Base-by-base conservation (phyloP, 129 eudicot genomes). In the Centella asiatica region DNA sequence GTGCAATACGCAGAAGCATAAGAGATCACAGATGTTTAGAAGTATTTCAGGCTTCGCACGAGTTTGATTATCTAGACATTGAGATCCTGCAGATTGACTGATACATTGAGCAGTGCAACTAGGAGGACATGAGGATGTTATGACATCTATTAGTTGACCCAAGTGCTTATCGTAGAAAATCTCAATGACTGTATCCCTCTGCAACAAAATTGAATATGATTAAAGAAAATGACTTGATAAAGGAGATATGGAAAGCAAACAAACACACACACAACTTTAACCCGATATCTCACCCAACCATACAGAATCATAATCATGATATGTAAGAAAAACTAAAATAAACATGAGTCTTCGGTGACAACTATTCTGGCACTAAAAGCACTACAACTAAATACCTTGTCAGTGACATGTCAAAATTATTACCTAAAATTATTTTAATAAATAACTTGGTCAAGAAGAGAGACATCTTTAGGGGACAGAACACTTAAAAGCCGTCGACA, bases 1-100 rank as follows among this genome's bases (percentile, higher is more conserved):
- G 73, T 82, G 94, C 77, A 76, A 50, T 71, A 92, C 80, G 36
- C 98, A 92, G 76, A 87, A 92, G 77, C 98, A 87, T 58, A 92
- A 76, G 59, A 92, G 81, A 65, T 92, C 98, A 71, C 88, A 87
- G 32, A 87, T 78, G 80, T 75, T 84, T 27, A 82, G 25, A 58
- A 92, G 78, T 72, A 92, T 84, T 66, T 92, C 98, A 53, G 98
- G 96, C 76, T 76, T 92, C 56, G 70, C 85, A 34, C 75, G 58
- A 40, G 49, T 71, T 66, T 62, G 69, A 27, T 67, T 79, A 22
- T 44, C 51, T 76, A 57, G 51, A 58, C 22, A 65, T 56, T 73
- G 51, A 53, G 76, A 76, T 39, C 69, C 68, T 24, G 58, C 72
- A 63, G 80, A 44, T 57, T 71, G 62, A 60, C 55, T 57, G 68